These are phyloP conservation scores for Scheffersomyces lignosus DNA, from an alignment of 805 yeast genomes.

Conservation along the genomic window DNA sequence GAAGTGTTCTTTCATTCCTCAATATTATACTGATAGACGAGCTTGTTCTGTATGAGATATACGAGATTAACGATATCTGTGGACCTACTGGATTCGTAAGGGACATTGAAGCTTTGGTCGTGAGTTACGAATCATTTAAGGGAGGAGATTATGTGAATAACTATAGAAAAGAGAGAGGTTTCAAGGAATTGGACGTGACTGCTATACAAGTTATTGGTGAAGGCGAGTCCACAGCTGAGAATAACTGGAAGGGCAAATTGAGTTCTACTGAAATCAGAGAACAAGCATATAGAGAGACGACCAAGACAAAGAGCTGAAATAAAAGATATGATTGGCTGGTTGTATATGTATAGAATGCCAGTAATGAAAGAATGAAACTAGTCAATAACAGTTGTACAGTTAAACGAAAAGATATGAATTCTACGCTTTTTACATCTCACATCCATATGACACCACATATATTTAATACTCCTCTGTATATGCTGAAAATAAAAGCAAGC, in stretches of 20 bases:
- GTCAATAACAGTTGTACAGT: constrained; percentile 57
- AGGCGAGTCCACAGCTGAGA: constrained; percentile 29
- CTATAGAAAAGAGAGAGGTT: constrained; percentile 56
- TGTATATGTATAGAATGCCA: too few relatives aligned
- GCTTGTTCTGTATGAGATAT: constrained; percentile 35
- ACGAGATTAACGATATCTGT: constrained; percentile 77
- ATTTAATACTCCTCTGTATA: too few relatives aligned
- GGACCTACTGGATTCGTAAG: constrained; percentile 87
- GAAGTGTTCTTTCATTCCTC: constrained; percentile 51
- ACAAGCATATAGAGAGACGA: constrained; percentile 12
- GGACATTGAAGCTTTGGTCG: constrained; percentile 75
- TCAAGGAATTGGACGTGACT: constrained; percentile 44
- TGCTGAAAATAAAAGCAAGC: too few relatives aligned
- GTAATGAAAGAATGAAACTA: constrained; percentile 11
- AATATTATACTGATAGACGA: constrained; percentile 27
- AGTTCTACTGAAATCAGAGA: constrained; percentile 82
- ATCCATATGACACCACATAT: too few relatives aligned
- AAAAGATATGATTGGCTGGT: too few relatives aligned
- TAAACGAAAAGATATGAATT: too few relatives aligned
- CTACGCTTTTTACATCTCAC: too few relatives aligned
- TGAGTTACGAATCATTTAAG: constrained; percentile 73
- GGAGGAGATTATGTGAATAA: constrained; percentile 79
- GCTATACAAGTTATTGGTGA: constrained; percentile 62
- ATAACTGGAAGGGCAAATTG: constrained; percentile 65
- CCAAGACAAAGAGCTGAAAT: too few relatives aligned